Conservation (phyloP, 2,329 filamentous ascomycete species). For the Penicillium sp. region DNA sequence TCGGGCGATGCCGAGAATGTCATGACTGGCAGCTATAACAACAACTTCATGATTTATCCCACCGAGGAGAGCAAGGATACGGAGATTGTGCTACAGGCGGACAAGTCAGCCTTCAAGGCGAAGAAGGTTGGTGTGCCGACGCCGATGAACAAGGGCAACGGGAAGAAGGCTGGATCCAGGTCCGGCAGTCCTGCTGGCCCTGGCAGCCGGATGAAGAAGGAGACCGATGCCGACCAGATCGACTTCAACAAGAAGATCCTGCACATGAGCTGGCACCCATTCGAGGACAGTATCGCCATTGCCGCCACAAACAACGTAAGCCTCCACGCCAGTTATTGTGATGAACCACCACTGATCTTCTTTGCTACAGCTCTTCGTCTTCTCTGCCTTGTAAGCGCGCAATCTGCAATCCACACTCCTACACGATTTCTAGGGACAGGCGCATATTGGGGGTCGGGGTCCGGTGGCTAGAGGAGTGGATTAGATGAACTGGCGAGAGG, state of each 20-base stretch:
- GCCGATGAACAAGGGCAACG: constrained; percentile 78
- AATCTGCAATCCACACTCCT: constrained; percentile 15
- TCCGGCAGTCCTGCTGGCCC: constrained; percentile 84
- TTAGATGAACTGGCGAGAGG: constrained; percentile 13
- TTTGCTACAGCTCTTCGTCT: constrained; percentile 65
- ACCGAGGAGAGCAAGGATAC: constrained; percentile 94
- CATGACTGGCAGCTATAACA: constrained; percentile 99
- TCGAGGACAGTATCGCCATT: constrained; percentile 98
- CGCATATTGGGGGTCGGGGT: constrained; percentile 21
- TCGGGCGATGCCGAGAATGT: constrained; percentile 98
- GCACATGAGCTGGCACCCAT: constrained; percentile 99
- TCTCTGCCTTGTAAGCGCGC: constrained; percentile 63
- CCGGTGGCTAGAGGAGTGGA: constrained; percentile 17
- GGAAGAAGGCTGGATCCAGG: constrained; percentile 84
- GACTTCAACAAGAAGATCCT: constrained; percentile 99
- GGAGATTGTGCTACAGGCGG: constrained; percentile 93
- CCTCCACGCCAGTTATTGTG: constrained; percentile 20
- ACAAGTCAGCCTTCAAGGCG: constrained; percentile 98
- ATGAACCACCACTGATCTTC: constrained; percentile 14
- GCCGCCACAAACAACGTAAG: constrained; percentile 98
- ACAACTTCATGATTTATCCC: constrained; percentile 99
- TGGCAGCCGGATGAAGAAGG: constrained; percentile 94
- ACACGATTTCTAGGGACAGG: constrained; percentile 24
- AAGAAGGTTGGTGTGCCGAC: constrained; percentile 99
- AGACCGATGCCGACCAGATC: constrained; percentile 98